phyloP scores from a whole-genome alignment of 2,329 filamentous ascomycete genomes.

The Cytospora schulzeri region DNA sequence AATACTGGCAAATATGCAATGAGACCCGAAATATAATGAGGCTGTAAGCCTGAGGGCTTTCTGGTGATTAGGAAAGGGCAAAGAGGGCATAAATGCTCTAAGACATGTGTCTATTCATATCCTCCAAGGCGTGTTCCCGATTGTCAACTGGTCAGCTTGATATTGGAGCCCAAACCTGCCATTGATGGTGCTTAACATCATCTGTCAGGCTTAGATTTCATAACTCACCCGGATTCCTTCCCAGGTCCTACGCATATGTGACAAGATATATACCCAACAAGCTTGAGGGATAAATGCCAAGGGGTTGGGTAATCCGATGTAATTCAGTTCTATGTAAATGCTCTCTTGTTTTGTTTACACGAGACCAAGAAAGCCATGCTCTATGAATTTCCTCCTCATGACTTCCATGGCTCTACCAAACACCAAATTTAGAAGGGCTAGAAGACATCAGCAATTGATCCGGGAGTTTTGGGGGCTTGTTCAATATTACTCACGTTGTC shows the following conservation, averaged over 20 bases:
- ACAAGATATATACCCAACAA: not conserved
- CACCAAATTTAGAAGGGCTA: constrained; percentile 31
- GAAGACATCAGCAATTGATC: not conserved
- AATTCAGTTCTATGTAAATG: constrained; percentile 21
- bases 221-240: not conserved
- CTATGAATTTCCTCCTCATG: not conserved
- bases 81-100: too few species aligned
- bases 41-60: too few species aligned
- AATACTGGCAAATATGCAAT: too few species aligned
- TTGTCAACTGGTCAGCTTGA: not conserved
- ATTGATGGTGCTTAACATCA: not conserved
- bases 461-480: too few species aligned
- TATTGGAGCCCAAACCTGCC: too few species aligned
- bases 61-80: too few species aligned
- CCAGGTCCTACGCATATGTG: not conserved
- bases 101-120: not conserved
- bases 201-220: not conserved
- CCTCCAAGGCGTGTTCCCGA: not conserved
- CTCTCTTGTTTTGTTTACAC: constrained; percentile 17
- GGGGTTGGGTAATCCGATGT: not conserved
- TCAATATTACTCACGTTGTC: constrained; percentile 59
- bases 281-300: not conserved
- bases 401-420: not conserved
- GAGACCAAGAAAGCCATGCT: constrained; percentile 33
- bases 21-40: too few species aligned